Evolutionary conservation across 2,329 filamentous ascomycete genomes (phyloP).

Genomic region (Drechslerella coelobrocha): DNA sequence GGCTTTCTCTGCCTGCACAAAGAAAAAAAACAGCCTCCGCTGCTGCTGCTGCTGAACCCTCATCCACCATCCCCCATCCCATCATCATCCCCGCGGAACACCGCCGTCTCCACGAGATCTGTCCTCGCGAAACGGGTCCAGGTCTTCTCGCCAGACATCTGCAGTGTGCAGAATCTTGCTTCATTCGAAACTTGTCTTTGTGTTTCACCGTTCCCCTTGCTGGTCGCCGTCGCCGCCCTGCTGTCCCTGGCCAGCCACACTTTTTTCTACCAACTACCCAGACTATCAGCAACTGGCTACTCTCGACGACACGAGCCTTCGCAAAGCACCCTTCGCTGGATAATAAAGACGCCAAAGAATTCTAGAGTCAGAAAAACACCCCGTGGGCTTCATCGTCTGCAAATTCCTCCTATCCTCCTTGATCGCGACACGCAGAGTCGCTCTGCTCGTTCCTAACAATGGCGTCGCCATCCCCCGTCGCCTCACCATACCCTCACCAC

Average conservation of each 20-base stretch:
- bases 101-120: background rate
- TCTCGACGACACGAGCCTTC: background rate
- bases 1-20: background rate
- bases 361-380: background rate
- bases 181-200: background rate
- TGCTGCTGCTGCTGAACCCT: too few species aligned
- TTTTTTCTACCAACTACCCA: background rate
- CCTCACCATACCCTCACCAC: slow-evolving; percentile 43
- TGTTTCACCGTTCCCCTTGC: background rate
- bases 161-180: background rate
- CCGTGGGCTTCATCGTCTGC: background rate
- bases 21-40: background rate
- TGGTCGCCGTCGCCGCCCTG: background rate
- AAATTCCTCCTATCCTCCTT: background rate
- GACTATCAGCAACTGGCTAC: background rate
- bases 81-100: background rate
- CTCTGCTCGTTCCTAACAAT: slow-evolving; percentile 33
- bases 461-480: slow-evolving; percentile 44
- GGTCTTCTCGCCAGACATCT: background rate
- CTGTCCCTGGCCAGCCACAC: background rate
- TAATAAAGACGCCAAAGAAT: background rate
- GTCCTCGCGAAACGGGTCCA: background rate
- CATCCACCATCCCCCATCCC: background rate
- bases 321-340: background rate
- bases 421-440: slow-evolving; percentile 5